Evolutionary conservation across 176 grass and related monocot genomes (phyloP).

Genomic region (Bromus sterilis): DNA sequence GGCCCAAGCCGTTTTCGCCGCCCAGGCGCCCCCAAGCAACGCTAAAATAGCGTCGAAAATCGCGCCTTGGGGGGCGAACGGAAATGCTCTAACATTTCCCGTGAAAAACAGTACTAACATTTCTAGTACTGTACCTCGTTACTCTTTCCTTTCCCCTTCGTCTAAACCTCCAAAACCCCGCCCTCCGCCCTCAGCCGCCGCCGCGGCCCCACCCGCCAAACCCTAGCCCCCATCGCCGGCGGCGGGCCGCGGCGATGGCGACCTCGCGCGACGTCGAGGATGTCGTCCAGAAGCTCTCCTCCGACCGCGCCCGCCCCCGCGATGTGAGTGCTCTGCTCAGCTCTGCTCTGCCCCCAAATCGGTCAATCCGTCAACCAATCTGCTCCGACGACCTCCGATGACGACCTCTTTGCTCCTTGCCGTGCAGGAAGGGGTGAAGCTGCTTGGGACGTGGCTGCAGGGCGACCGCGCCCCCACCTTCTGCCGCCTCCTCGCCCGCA

Average conservation of each 20-base stretch:
- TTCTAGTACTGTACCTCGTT: no score
- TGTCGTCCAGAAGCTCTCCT: conserved; percentile 73
- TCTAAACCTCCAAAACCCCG: not conserved
- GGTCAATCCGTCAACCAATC: not conserved
- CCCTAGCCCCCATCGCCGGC: conserved; percentile 14
- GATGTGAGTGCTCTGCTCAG: conserved; percentile 33
- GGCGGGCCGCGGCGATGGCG: conserved; percentile 20
- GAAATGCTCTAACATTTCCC: no score
- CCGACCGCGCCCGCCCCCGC: conserved; percentile 55
- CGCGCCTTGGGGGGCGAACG: no score
- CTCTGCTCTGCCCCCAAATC: not conserved
- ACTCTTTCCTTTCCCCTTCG: no score
- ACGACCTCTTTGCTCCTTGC: not conserved
- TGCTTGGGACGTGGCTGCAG: conserved; percentile 61
- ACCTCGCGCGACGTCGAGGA: conserved; percentile 57
- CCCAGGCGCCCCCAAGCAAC: no score
- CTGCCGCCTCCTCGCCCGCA: conserved; percentile 57
- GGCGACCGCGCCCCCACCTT: conserved; percentile 49
- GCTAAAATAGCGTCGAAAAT: no score
- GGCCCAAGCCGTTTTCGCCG: no score
- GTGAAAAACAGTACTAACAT: no score
- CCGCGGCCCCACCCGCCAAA: not conserved
- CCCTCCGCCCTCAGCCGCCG: not conserved
- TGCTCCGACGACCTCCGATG: not conserved
- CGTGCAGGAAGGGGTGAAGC: conserved; percentile 71